Evolutionary conservation across 257 asterid species (phyloP).

Genomic region (Lycium ferocissimum): DNA sequence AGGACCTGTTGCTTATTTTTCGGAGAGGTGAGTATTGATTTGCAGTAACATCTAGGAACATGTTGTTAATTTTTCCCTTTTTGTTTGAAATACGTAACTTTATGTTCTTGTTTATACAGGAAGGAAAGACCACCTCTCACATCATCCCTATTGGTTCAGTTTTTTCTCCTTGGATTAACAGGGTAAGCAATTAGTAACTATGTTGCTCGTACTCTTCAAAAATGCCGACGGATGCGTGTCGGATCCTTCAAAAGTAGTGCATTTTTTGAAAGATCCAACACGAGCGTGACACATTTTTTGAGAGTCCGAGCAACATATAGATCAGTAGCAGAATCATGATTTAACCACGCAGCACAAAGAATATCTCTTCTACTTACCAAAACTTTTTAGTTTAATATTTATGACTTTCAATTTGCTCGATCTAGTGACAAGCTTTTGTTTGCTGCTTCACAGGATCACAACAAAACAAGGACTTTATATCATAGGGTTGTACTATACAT

Average conservation of each 20-base stretch:
- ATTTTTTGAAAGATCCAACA: too few relatives aligned
- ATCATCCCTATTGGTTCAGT: slow-evolving; percentile 70
- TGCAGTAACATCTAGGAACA: not conserved
- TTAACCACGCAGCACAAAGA: too few relatives aligned
- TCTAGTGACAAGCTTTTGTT: not conserved
- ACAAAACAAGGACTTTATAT: slow-evolving; percentile 86
- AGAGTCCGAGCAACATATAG: too few relatives aligned
- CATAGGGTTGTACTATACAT: slow-evolving; percentile 74
- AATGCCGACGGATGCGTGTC: too few relatives aligned
- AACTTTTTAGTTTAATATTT: not conserved
- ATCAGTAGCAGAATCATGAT: too few relatives aligned
- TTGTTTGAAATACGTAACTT: not conserved
- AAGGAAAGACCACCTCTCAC: slow-evolving; percentile 84
- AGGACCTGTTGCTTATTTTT: slow-evolving; percentile 79
- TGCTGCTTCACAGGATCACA: slow-evolving; percentile 54
- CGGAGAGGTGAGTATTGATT: slow-evolving; percentile 59
- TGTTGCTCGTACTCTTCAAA: too few relatives aligned
- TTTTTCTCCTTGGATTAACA: slow-evolving; percentile 73
- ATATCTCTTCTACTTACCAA: not conserved
- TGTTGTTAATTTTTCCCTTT: not conserved
- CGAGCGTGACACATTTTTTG: too few relatives aligned
- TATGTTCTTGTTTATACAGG: slow-evolving; percentile 46
- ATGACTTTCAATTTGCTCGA: not conserved
- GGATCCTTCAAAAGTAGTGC: too few relatives aligned
- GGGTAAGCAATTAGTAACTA: slow-evolving; percentile 60